Evolutionary conservation across 2,329 filamentous ascomycete species (phyloP).

Genomic region (Xylariaceae sp.): DNA sequence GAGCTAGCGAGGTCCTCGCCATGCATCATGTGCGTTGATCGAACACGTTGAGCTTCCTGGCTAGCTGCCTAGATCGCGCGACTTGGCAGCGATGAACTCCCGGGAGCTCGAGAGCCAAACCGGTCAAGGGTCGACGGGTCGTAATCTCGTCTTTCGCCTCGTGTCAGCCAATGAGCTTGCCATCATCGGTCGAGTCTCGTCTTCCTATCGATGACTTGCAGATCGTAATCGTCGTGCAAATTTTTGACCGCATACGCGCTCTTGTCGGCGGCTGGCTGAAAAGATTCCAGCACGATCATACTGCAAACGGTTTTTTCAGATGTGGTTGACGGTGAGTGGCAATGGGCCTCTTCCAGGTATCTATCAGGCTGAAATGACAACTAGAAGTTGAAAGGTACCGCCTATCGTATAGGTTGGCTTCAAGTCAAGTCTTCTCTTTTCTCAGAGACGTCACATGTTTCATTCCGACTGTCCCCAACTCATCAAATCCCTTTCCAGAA

Average conservation of each 20-base stretch:
- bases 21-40: constrained; percentile 1
- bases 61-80: constrained; percentile 1
- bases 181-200: not conserved
- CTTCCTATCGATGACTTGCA: not conserved
- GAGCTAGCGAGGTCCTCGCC: not conserved
- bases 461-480: not conserved
- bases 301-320: not conserved
- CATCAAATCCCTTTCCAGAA: not conserved
- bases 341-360: not conserved
- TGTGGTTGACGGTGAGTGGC: not conserved
- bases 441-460: not conserved
- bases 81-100: constrained; percentile 4
- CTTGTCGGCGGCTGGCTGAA: not conserved
- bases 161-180: constrained; percentile 1
- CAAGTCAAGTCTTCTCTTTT: not conserved
- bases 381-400: too few species aligned
- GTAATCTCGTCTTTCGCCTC: not conserved
- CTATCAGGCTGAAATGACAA: too few species aligned
- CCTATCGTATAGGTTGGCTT: not conserved
- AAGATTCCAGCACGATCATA: not conserved
- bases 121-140: not conserved
- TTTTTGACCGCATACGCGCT: not conserved
- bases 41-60: not conserved
- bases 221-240: not conserved
- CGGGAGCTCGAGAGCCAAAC: not conserved